Percentiles rank a stretch among this genome's conserved stretches.
Conservation (phyloP, 371 early-diverging fungal genomes). For the Mortierella sp. region DNA sequence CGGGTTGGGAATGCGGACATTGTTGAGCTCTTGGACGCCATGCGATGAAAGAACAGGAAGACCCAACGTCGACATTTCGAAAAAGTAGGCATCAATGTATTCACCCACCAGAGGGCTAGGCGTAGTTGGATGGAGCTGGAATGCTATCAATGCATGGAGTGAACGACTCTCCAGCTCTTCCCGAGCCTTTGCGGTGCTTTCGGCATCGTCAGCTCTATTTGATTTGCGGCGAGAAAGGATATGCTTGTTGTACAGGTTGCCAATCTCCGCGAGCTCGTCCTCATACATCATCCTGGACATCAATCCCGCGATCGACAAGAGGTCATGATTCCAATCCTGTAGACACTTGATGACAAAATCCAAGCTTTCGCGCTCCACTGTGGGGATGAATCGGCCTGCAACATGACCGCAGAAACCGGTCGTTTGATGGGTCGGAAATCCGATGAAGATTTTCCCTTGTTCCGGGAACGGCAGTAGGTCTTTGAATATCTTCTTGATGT, state of each 20-base stretch:
- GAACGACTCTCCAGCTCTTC: constrained; percentile 73
- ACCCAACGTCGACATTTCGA: constrained; percentile 60
- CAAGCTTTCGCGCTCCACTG: constrained; percentile 88
- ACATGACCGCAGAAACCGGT: constrained; percentile 88
- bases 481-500: constrained; percentile 67
- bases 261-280: constrained; percentile 58
- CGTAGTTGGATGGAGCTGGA: constrained; percentile 77
- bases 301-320: constrained; percentile 79
- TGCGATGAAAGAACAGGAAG: constrained; percentile 71
- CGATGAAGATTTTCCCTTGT: constrained; percentile 91
- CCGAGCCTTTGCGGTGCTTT: constrained; percentile 49
- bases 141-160: constrained; percentile 76
- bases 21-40: constrained; percentile 68
- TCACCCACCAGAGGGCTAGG: constrained; percentile 75
- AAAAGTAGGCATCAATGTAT: constrained; percentile 68
- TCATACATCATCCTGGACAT: constrained; percentile 81
- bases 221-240: constrained; percentile 46
- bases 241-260: constrained; percentile 63
- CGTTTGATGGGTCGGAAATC: constrained; percentile 92
- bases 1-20: constrained; percentile 65
- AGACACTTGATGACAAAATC: constrained; percentile 91
- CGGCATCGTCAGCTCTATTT: constrained; percentile 37
- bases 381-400: constrained; percentile 90
- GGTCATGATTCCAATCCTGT: constrained; percentile 85
- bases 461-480: constrained; percentile 78